Conservation (phyloP, 176 grass and related monocot species). For the Alopecurus myosuroides region DNA sequence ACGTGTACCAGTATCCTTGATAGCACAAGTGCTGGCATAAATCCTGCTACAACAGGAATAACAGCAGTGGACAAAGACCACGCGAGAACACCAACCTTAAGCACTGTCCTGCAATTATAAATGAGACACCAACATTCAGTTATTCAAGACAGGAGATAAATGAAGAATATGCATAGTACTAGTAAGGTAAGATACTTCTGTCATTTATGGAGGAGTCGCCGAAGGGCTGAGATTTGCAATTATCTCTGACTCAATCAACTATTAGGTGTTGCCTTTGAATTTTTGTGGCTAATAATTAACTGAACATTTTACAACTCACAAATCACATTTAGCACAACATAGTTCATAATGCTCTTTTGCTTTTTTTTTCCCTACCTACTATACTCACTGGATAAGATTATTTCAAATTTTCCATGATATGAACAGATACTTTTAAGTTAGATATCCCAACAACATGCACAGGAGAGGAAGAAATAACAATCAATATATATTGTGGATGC, state of each 20-base stretch:
- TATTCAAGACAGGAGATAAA: not conserved
- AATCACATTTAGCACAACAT: not conserved
- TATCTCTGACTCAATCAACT: not conserved
- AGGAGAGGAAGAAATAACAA: not conserved
- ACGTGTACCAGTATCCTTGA: conserved; percentile 84
- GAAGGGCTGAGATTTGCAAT: not conserved
- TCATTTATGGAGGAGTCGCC: not conserved
- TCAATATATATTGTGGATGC: not conserved
- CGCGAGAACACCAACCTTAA: conserved; percentile 67
- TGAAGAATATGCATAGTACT: not conserved
- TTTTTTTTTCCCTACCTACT: not conserved
- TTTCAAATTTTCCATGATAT: not conserved
- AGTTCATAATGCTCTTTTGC: not conserved
- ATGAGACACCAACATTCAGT: conserved; percentile 17
- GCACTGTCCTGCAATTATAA: conserved; percentile 70
- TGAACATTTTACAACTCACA: not conserved
- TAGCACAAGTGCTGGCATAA: conserved; percentile 87
- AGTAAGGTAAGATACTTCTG: not conserved
- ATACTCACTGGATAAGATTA: not conserved
- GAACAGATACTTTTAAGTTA: not conserved
- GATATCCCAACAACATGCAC: not conserved
- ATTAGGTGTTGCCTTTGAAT: not conserved
- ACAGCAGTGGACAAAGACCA: conserved; percentile 86
- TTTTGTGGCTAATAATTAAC: not conserved
- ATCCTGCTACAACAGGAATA: conserved; percentile 73